These are phyloP conservation scores for Lojkania enalia DNA, from an alignment of 2,329 filamentous ascomycete genomes.

Conservation along the genomic window DNA sequence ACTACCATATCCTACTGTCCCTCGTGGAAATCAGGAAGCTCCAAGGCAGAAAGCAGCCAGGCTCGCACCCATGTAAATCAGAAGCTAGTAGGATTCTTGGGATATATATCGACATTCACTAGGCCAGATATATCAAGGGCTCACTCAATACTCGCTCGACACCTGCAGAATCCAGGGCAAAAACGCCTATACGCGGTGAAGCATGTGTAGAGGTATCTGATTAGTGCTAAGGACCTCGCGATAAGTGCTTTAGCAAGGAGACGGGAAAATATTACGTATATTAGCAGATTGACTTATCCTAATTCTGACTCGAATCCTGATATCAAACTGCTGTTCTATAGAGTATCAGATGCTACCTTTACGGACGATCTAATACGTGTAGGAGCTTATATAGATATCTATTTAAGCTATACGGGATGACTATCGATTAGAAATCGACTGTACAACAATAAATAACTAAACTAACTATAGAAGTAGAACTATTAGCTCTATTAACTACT, in stretches of 20 bases:
- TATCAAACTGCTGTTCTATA: not conserved
- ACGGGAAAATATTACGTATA: not conserved
- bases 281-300: not conserved
- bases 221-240: not conserved
- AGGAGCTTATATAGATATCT: not conserved
- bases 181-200: not conserved
- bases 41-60: not conserved
- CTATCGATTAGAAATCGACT: not conserved
- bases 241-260: not conserved
- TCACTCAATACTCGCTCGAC: not conserved
- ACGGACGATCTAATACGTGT: not conserved
- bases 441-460: not conserved
- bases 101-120: not conserved
- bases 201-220: constrained; percentile 17
- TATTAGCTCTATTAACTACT: not conserved
- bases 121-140: not conserved
- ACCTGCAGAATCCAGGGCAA: not conserved
- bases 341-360: not conserved
- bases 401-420: not conserved
- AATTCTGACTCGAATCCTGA: not conserved
- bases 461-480: not conserved
- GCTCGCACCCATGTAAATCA: not conserved
- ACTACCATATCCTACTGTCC: not conserved
- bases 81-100: not conserved
- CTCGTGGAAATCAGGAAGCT: not conserved